Base-by-base conservation (phyloP, 768 basidiomycete species). In the Mycena filopes region DNA sequence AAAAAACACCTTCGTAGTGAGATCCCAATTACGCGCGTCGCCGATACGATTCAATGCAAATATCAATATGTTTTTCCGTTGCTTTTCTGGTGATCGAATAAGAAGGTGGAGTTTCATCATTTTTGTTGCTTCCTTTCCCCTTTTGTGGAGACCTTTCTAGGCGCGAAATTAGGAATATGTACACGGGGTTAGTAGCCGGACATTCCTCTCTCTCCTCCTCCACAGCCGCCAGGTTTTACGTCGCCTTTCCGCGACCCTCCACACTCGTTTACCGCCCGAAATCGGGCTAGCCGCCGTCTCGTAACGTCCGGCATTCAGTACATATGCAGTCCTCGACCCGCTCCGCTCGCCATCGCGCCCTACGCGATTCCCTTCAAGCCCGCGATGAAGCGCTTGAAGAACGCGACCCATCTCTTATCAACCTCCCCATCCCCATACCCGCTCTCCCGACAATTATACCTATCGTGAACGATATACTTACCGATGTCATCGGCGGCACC, bases 371-470 rank as follows among this genome's bases (percentile, higher is more conserved):
- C 21, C 15, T 65, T 41, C 57, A 38, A n/a, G 31, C 55, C 26
- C 55, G 63, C 49, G 56, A 56, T 43, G 46, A 25, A 3, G 45
- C 38, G 54, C 73, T 80, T 36, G 70, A 78, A 12, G 76, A 74
- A 50, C 82, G 84, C 64, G 75, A 76, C 20, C 81, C 82, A 38
- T 66, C 76, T 2, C 80, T 81, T 65, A 72, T 82, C 42, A 76
- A 77, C 38, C 69, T 82, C 3, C 75, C 81, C 33, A 65, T 81
- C 26, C 75, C 81, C 10, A 47, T 82, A 25, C 81, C 82, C 16
- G 77, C 81, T n/a, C n/a, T n/a, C n/a, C n/a, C n/a, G n/a, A n/a
- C n/a, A n/a, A n/a, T n/a, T 10, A 70, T 84, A 40, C 82, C 85
- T 3, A 50, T 85, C 29, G 68, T 82, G 31, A 72, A 73, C n/a